phyloP scores from a whole-genome alignment of 2,329 filamentous ascomycete genomes.

The Myriosclerotinia duriaeana region DNA sequence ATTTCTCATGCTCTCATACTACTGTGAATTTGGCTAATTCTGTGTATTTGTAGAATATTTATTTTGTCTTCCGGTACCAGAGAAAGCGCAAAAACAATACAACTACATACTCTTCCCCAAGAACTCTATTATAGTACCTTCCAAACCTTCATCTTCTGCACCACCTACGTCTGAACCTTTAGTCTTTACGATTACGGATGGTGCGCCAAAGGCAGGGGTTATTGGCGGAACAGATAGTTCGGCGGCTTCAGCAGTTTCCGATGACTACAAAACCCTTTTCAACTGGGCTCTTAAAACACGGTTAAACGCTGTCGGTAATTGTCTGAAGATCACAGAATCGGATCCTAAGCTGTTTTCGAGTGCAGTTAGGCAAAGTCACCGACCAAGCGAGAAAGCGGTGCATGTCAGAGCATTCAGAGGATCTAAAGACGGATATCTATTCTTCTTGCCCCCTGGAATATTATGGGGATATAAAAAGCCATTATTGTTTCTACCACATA shows the following conservation, averaged over 20 bases:
- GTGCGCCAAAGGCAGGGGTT: slow-evolving; percentile 59
- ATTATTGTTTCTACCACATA: slow-evolving; percentile 61
- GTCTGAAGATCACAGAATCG: slow-evolving; percentile 50
- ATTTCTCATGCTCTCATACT: slow-evolving; percentile 29
- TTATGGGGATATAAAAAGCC: slow-evolving; percentile 72
- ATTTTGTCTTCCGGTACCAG: slow-evolving; percentile 65
- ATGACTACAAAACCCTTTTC: slow-evolving; percentile 58
- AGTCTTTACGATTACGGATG: slow-evolving; percentile 62
- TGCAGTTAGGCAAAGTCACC: slow-evolving; percentile 55
- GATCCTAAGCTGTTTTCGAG: slow-evolving; percentile 59
- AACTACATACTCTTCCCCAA: slow-evolving; percentile 65
- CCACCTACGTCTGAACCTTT: slow-evolving; percentile 53
- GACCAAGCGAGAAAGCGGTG: slow-evolving; percentile 60
- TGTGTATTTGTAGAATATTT: slow-evolving; percentile 50
- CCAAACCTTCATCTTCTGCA: slow-evolving; percentile 46
- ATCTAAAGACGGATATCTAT: slow-evolving; percentile 67
- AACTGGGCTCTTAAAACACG: slow-evolving; percentile 59
- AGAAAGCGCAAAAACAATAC: slow-evolving; percentile 63
- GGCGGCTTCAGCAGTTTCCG: slow-evolving; percentile 54
- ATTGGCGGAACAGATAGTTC: slow-evolving; percentile 52
- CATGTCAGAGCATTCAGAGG: slow-evolving; percentile 66
- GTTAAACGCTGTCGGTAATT: slow-evolving; percentile 51
- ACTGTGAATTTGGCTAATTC: slow-evolving; percentile 16
- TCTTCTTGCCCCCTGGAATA: slow-evolving; percentile 66
- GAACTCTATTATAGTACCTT: slow-evolving; percentile 51